phyloP scores from a whole-genome alignment of 2,329 filamentous ascomycete genomes.

The Clarireedia paspali region DNA sequence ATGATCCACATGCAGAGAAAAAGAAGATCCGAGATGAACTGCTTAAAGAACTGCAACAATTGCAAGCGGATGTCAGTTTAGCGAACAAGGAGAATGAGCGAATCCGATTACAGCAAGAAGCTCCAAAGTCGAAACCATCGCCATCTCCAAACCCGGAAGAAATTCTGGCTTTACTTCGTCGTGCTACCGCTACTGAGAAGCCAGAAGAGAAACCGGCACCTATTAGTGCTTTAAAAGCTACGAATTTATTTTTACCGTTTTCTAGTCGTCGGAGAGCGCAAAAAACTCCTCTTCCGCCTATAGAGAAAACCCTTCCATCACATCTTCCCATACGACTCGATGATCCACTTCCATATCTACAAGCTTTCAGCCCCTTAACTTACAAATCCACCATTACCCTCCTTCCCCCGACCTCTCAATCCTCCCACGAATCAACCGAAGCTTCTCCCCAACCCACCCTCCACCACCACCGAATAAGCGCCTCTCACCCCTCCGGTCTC shows the following conservation, averaged over 20 bases:
- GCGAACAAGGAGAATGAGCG: slow-evolving; percentile 52
- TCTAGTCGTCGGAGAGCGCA: slow-evolving; percentile 17
- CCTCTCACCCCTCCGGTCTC: slow-evolving; percentile 39
- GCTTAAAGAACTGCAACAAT: slow-evolving; percentile 43
- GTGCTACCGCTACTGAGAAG: slow-evolving; percentile 18
- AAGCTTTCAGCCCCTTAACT: slow-evolving; percentile 61
- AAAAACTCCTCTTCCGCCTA: slow-evolving; percentile 27
- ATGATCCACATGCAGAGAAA: slow-evolving; percentile 36
- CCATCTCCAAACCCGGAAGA: slow-evolving; percentile 34
- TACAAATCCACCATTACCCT: slow-evolving; percentile 48
- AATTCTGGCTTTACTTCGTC: slow-evolving; percentile 20
- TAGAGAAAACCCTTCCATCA: slow-evolving; percentile 41
- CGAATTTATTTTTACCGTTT: slow-evolving; percentile 28
- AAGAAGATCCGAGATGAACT: slow-evolving; percentile 46
- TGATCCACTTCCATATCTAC: slow-evolving; percentile 61
- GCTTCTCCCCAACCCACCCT: slow-evolving; percentile 30
- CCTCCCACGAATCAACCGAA: slow-evolving; percentile 14
- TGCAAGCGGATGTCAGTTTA: slow-evolving; percentile 52
- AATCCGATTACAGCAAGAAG: slow-evolving; percentile 36
- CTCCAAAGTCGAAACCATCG: slow-evolving; percentile 33
- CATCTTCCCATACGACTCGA: slow-evolving; percentile 57
- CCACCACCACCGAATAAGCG: slow-evolving; percentile 50
- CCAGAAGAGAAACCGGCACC: slow-evolving; percentile 13
- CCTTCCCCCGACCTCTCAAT: slow-evolving; percentile 29
- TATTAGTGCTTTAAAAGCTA: slow-evolving; percentile 25